phyloP scores from a whole-genome alignment of 495 filamentous ascomycete genomes.

The Lepraria neglecta region DNA sequence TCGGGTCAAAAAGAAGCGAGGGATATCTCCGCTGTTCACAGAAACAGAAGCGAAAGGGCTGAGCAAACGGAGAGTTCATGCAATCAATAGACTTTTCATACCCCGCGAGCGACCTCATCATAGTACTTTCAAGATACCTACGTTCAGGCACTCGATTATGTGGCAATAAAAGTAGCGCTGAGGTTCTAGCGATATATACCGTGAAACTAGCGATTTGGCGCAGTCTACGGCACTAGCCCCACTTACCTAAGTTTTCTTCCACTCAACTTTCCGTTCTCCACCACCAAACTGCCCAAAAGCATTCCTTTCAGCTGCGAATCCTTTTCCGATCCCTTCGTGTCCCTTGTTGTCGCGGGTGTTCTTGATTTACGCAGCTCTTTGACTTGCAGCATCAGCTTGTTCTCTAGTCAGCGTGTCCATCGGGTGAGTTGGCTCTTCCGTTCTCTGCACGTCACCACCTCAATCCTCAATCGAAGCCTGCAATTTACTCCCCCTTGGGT shows the following conservation, averaged over 20 bases:
- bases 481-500: not conserved
- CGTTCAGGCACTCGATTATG: no score
- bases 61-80: not conserved
- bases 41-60: not conserved
- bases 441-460: slow-evolving; percentile 8
- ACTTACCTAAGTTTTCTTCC: slow-evolving; percentile 16
- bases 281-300: slow-evolving; percentile 17
- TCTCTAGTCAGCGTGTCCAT: slow-evolving; percentile 27
- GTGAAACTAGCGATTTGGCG: slow-evolving; percentile 17
- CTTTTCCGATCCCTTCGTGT: slow-evolving; percentile 23
- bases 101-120: slow-evolving; percentile 1
- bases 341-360: slow-evolving; percentile 28
- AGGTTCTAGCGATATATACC: slow-evolving; percentile 5
- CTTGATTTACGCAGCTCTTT: slow-evolving; percentile 25
- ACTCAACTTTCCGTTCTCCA: slow-evolving; percentile 14
- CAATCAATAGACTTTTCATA: not conserved
- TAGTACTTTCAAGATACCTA: slow-evolving; percentile 3
- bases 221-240: slow-evolving; percentile 17
- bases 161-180: not conserved
- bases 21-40: not conserved
- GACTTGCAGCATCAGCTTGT: slow-evolving; percentile 29
- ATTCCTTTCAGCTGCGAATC: slow-evolving; percentile 22
- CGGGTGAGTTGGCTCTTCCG: slow-evolving; percentile 29
- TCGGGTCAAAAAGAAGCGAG: not conserved
- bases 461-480: not conserved